Conservation (phyloP, 1,139 yeast genomes). For the Magnusiomyces sp. region DNA sequence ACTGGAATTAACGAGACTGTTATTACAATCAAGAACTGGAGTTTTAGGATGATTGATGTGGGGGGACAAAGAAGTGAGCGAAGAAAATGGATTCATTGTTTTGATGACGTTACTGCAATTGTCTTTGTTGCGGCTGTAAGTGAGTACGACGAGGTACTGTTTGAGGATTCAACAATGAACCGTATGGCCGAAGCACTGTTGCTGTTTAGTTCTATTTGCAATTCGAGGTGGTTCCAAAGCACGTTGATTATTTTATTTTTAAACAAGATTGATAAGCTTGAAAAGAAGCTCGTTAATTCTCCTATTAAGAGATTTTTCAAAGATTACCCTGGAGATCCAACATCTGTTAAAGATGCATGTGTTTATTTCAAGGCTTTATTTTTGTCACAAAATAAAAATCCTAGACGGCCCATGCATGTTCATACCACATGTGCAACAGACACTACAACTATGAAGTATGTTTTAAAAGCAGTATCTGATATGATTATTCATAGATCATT, state of each 20-base stretch:
- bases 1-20: conserved; percentile 90
- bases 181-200: conserved; percentile 86
- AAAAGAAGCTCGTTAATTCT: conserved; percentile 45
- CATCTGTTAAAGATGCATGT: conserved; percentile 26
- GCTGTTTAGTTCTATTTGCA: conserved; percentile 75
- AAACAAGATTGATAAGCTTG: conserved; percentile 79
- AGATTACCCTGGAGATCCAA: conserved; percentile 19
- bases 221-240: conserved; percentile 73
- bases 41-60: conserved; percentile 79
- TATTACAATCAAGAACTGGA: conserved; percentile 54
- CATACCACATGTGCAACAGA: conserved; percentile 97
- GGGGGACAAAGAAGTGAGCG: conserved; percentile 97
- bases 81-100: conserved; percentile 92
- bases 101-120: conserved; percentile 81
- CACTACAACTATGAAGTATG: conserved; percentile 77
- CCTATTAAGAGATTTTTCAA: conserved; percentile 31
- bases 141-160: conserved; percentile 78
- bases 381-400: conserved; percentile 43
- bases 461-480: conserved; percentile 87
- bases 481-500: conserved; percentile 77
- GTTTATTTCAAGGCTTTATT: conserved; percentile 22
- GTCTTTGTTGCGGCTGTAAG: conserved; percentile 86
- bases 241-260: conserved; percentile 86
- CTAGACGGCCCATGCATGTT: conserved; percentile 67
- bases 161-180: conserved; percentile 67